Conservation (phyloP, 2,329 filamentous ascomycete genomes). For the Cladosporium sp. region DNA sequence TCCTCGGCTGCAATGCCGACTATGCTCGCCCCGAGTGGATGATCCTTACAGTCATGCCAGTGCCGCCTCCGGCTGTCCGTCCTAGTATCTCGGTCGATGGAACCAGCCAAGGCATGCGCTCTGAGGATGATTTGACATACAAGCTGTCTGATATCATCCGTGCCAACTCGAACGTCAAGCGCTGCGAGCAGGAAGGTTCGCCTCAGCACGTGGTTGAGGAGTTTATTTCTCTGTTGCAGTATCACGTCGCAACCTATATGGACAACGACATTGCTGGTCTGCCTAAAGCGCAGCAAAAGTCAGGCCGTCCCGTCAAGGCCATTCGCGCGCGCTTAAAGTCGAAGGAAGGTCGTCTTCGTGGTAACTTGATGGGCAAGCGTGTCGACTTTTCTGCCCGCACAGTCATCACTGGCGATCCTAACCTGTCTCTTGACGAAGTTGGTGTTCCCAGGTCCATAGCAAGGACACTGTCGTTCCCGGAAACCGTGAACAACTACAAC, state of each 20-base stretch:
- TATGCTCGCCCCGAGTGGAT: constrained; percentile 98
- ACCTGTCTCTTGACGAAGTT: constrained; percentile 92
- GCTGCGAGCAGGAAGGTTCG: constrained; percentile 84
- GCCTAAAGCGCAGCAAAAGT: constrained; percentile 93
- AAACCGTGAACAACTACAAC: constrained; percentile 96
- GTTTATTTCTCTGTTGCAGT: constrained; percentile 88
- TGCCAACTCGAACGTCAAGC: constrained; percentile 88
- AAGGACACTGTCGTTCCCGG: constrained; percentile 86
- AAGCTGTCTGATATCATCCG: constrained; percentile 98
- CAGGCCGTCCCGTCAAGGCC: constrained; percentile 90
- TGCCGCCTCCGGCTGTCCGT: constrained; percentile 89
- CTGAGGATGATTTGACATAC: constrained; percentile 98
- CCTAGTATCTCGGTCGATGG: constrained; percentile 97
- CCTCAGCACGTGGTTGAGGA: constrained; percentile 86
- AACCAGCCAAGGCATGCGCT: constrained; percentile 82
- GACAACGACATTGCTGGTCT: constrained; percentile 98
- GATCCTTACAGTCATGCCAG: constrained; percentile 88
- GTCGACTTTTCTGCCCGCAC: constrained; percentile 99
- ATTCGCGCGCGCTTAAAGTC: constrained; percentile 97
- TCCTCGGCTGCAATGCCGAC: constrained; percentile 88
- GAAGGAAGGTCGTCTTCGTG: constrained; percentile 94
- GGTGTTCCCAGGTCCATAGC: constrained; percentile 94
- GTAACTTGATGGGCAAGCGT: constrained; percentile 99
- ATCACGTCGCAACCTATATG: constrained; percentile 99
- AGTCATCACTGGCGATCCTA: constrained; percentile 97